phyloP scores from a whole-genome alignment of 2,329 filamentous ascomycete species.

The Zarea fungicola region DNA sequence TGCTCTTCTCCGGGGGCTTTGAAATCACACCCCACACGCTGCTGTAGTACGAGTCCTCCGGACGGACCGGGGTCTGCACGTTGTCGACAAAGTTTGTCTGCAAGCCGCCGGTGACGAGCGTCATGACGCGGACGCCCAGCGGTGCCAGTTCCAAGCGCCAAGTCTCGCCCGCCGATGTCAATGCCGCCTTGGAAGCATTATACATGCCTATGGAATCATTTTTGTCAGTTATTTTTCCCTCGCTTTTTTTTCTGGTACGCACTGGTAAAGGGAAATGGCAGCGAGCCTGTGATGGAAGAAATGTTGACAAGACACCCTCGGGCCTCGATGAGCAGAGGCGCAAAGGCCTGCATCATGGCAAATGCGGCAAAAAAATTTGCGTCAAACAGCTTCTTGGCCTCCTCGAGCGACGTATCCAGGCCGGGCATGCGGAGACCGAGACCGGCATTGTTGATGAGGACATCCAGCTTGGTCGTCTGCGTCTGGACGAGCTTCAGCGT shows the following conservation, averaged over 20 bases:
- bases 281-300: neutral
- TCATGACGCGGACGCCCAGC: neutral
- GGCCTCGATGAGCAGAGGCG: slow-evolving; percentile 16
- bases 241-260: too few relatives aligned
- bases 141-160: neutral
- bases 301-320: slow-evolving; percentile 17
- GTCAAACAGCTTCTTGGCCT: neutral
- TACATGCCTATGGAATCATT: neutral
- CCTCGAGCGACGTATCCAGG: neutral
- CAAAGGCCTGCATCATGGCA: neutral
- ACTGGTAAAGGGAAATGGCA: too few relatives aligned
- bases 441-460: neutral
- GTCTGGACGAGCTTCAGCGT: neutral
- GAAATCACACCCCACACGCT: too few relatives aligned
- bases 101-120: neutral
- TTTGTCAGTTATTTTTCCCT: too few relatives aligned
- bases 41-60: too few relatives aligned
- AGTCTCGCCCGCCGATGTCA: neutral
- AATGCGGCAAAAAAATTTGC: neutral
- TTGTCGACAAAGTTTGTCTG: too few relatives aligned
- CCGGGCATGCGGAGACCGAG: neutral
- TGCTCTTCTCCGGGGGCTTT: too few relatives aligned
- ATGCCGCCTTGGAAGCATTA: neutral
- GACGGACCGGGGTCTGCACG: too few relatives aligned
- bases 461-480: neutral